Evolutionary conservation across 345 rosid genomes (phyloP).

Genomic region (Alliaria petiolata): DNA sequence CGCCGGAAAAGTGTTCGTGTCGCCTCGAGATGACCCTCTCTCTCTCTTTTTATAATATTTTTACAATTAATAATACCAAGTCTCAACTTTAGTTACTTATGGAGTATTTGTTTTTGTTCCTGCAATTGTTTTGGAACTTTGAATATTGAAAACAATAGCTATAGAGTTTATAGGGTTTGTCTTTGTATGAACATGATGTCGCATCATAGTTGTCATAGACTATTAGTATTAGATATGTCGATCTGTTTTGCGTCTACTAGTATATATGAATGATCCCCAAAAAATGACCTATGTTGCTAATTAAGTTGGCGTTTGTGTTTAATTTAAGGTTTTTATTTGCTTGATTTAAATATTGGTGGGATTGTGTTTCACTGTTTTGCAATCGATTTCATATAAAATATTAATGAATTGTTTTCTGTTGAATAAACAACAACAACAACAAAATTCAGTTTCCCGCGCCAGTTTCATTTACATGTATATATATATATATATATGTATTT

Average conservation of each 20-base stretch:
- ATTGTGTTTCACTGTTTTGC: not conserved
- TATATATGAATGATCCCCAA: conserved; percentile 26
- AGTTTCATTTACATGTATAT: not conserved
- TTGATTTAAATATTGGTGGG: not conserved
- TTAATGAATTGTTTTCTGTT: not conserved
- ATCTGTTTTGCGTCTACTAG: not conserved
- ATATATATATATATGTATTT: not conserved
- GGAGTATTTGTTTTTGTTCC: conserved; percentile 6
- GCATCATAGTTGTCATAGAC: conserved; percentile 13
- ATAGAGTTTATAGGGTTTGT: conserved; percentile 22
- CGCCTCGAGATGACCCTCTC: conserved; percentile 53
- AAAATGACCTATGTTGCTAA: conserved; percentile 3
- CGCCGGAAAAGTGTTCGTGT: conserved; percentile 98
- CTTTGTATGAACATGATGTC: conserved; percentile 28
- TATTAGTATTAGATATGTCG: not conserved
- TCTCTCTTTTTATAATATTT: not conserved
- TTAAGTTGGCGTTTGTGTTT: conserved; percentile 3
- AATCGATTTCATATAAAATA: not conserved
- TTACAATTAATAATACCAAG: not conserved
- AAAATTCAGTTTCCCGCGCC: not conserved
- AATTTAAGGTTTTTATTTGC: not conserved
- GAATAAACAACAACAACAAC: too few species aligned
- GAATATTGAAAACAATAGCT: not conserved
- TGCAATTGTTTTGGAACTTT: conserved; percentile 1
- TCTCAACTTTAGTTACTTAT: not conserved